Conservation (phyloP, 2,329 filamentous ascomycete genomes). For the Iodosphaeria phyllophila region DNA sequence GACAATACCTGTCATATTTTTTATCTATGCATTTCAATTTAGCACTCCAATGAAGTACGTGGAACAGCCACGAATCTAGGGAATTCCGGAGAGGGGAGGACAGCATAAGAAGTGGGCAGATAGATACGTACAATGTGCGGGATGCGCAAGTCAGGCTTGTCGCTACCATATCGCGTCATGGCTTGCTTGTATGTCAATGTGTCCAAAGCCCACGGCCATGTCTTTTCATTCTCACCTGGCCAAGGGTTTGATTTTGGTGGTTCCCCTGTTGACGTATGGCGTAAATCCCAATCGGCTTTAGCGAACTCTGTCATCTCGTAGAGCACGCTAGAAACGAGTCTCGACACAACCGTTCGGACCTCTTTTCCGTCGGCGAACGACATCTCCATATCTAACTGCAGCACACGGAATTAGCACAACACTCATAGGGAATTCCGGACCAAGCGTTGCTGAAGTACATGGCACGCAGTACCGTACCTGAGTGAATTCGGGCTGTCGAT, state of each 20-base stretch:
- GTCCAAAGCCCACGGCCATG: too few species aligned
- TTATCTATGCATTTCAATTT: too few species aligned
- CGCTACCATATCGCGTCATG: conserved; percentile 67
- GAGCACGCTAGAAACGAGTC: conserved; percentile 36
- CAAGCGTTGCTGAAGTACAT: background rate
- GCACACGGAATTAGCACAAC: conserved; percentile 3
- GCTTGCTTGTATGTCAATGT: conserved; percentile 52
- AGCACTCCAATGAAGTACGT: too few species aligned
- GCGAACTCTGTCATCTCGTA: too few species aligned
- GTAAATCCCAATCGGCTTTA: too few species aligned
- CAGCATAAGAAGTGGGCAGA: background rate
- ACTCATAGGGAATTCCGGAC: too few species aligned
- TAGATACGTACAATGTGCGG: conserved; percentile 35
- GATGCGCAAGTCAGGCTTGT: conserved; percentile 82
- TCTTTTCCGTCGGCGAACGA: conserved; percentile 57
- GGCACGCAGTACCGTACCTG: conserved; percentile 34
- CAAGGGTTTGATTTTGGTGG: too few species aligned
- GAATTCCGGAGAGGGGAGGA: too few species aligned
- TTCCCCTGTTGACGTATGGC: too few species aligned
- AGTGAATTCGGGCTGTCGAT: conserved; percentile 92
- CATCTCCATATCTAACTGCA: conserved; percentile 80
- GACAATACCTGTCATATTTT: conserved; percentile 42
- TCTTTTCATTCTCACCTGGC: too few species aligned
- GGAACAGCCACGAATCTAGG: too few species aligned
- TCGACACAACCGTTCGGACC: conserved; percentile 41